These are phyloP conservation scores for Metschnikowia peoriensis DNA, from an alignment of 805 yeast species.

Conservation along the genomic window DNA sequence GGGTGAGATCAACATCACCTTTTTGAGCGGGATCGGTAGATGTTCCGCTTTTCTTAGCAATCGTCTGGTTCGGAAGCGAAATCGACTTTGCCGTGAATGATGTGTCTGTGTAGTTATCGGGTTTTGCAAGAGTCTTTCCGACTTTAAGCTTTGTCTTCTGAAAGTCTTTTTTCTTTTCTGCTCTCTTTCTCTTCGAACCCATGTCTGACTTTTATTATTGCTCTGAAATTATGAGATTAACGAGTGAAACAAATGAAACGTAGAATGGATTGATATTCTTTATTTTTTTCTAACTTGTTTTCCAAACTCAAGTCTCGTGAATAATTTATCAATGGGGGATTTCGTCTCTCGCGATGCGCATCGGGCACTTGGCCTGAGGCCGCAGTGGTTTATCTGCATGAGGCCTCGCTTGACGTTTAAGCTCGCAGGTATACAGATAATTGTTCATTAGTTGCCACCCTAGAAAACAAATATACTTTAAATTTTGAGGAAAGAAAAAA, in stretches of 20 bases:
- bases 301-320: no score
- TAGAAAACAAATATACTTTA: no score
- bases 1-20: conserved; percentile 49
- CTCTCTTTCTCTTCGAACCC: conserved; percentile 55
- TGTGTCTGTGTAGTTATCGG: conserved; percentile 79
- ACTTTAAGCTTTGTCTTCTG: conserved; percentile 78
- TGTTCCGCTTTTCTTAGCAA: conserved; percentile 21
- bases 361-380: not conserved
- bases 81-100: conserved; percentile 72
- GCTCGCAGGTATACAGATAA: not conserved
- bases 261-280: no score
- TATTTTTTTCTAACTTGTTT: no score
- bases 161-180: conserved; percentile 71
- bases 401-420: not conserved
- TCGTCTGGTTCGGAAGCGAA: conserved; percentile 46
- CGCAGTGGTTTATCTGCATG: not conserved
- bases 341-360: conserved; percentile 15
- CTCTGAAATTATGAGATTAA: not conserved
- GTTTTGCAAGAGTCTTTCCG: conserved; percentile 74
- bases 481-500: no score
- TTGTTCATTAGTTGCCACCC: no score
- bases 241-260: not conserved
- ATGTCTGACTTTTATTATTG: conserved; percentile 12
- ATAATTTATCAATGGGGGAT: not conserved
- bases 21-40: conserved; percentile 2